phyloP scores from a whole-genome alignment of 345 rosid genomes.

The Pistacia vera region DNA sequence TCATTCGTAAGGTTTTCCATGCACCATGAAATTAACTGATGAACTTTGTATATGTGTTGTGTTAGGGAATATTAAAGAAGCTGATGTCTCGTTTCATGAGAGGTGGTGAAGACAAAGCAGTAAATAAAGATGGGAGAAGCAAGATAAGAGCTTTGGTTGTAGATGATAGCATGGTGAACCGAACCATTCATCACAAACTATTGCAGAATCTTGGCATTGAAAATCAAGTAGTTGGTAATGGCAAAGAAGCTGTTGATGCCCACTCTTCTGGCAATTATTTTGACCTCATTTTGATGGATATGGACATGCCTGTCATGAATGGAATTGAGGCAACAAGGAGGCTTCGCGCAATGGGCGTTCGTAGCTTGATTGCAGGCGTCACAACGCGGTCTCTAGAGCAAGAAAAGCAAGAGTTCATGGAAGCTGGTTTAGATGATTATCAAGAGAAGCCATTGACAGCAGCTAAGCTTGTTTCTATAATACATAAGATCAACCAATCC shows the following conservation, averaged over 20 bases:
- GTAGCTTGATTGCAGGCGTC: constrained; percentile 70
- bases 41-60: neutral
- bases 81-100: neutral
- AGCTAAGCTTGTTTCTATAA: constrained; percentile 56
- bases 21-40: too few species aligned
- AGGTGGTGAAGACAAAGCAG: neutral
- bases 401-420: constrained; percentile 58
- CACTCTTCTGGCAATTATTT: constrained; percentile 59
- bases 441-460: constrained; percentile 79
- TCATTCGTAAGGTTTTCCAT: neutral
- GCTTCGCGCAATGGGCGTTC: constrained; percentile 73
- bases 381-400: constrained; percentile 44
- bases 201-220: constrained; percentile 54
- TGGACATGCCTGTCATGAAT: constrained; percentile 90
- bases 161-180: constrained; percentile 55
- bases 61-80: neutral
- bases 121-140: neutral
- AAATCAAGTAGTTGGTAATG: constrained; percentile 52
- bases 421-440: constrained; percentile 79
- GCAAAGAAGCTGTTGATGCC: constrained; percentile 73
- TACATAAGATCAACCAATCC: constrained; percentile 33
- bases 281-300: constrained; percentile 85
- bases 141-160: constrained; percentile 64
- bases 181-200: constrained; percentile 52
- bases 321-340: constrained; percentile 79